A percentile compares a stretch with the other conserved stretches of the same genome.
These are phyloP conservation scores for Backusella morwellensis DNA, from an alignment of 192 early-diverging fungal species.

Conservation along the genomic window DNA sequence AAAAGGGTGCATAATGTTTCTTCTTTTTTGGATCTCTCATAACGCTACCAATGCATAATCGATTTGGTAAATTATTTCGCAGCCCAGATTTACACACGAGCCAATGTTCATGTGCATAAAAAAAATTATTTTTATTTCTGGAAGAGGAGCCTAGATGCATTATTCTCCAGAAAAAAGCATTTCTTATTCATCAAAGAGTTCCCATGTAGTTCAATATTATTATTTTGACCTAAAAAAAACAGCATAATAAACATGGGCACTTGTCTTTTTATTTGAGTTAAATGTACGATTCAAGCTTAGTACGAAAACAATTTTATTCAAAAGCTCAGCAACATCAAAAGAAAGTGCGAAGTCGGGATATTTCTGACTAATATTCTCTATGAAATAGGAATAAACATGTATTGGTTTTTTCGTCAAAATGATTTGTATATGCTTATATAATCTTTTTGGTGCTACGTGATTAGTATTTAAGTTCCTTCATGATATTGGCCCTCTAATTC, in stretches of 20 bases:
- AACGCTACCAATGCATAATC: too few relatives aligned
- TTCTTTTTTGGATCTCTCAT: too few relatives aligned
- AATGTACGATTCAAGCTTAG: neutral
- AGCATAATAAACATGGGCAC: neutral
- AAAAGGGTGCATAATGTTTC: neutral
- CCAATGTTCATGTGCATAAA: neutral
- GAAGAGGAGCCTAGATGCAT: too few relatives aligned
- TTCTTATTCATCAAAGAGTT: too few relatives aligned
- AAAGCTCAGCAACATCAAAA: too few relatives aligned
- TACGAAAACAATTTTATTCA: neutral
- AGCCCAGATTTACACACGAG: neutral
- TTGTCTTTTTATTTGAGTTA: neutral
- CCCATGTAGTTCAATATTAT: too few relatives aligned
- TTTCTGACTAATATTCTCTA: too few relatives aligned
- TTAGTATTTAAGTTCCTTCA: neutral
- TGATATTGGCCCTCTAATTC: neutral
- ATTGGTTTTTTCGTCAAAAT: too few relatives aligned
- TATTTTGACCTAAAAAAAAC: neutral
- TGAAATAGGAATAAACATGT: too few relatives aligned
- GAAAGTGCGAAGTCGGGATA: too few relatives aligned
- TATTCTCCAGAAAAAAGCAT: too few relatives aligned
- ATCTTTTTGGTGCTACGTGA: neutral
- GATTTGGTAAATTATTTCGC: too few relatives aligned
- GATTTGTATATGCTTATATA: neutral
- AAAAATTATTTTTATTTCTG: neutral